Percentiles rank a stretch among this genome's conserved stretches.
These are phyloP conservation scores for Fusarium sp. DNA, from an alignment of 2,329 filamentous ascomycete genomes.

Conservation along the genomic window DNA sequence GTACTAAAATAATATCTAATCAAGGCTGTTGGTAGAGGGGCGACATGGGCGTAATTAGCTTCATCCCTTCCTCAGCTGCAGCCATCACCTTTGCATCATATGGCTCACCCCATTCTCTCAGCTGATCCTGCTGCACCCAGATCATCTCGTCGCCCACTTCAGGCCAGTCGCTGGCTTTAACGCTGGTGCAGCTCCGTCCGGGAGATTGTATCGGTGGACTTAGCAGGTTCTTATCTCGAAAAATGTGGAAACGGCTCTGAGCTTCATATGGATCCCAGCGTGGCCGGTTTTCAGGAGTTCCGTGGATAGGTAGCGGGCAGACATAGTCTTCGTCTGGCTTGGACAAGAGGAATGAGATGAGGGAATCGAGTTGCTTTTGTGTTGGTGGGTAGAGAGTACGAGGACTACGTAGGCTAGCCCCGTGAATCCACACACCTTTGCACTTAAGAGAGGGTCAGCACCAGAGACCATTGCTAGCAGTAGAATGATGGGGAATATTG, in stretches of 20 bases:
- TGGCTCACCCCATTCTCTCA: neutral
- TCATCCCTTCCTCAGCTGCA: slow-evolving; percentile 5
- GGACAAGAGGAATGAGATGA: slow-evolving; percentile 1
- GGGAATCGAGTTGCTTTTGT: slow-evolving; percentile 4
- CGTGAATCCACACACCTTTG: slow-evolving; percentile 22
- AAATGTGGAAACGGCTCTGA: slow-evolving; percentile 20
- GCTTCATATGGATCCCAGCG: slow-evolving; percentile 27
- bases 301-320: slow-evolving; percentile 20
- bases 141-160: neutral
- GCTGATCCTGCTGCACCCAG: neutral
- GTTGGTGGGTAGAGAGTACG: slow-evolving; percentile 24
- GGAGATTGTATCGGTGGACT: neutral
- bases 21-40: neutral
- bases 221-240: slow-evolving; percentile 22
- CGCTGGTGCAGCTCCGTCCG: neutral
- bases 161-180: slow-evolving; percentile 12
- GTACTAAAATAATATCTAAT: neutral
- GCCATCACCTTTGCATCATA: neutral
- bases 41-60: slow-evolving; percentile 9
- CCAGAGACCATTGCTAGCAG: neutral
- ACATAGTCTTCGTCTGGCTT: rapidly evolving
- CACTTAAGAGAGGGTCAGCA: slow-evolving; percentile 4
- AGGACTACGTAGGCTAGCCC: neutral
- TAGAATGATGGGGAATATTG: neutral
- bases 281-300: slow-evolving; percentile 7